Evolutionary conservation across 1,284 basidiomycete species (phyloP).

Genomic region (Hortiboletus rubellus): DNA sequence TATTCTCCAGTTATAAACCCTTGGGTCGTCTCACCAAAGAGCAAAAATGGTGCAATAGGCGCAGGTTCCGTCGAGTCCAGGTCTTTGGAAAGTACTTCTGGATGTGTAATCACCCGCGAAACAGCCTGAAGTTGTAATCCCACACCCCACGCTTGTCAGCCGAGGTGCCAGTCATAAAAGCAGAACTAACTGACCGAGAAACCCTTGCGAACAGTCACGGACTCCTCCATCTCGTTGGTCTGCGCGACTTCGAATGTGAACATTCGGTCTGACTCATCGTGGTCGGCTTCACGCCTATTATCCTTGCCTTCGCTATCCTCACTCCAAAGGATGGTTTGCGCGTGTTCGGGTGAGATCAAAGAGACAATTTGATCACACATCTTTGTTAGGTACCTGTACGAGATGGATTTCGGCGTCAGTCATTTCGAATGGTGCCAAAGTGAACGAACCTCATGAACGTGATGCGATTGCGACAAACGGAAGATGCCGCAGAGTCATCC

Average conservation of each 20-base stretch:
- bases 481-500: constrained; percentile 48
- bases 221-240: constrained; percentile 59
- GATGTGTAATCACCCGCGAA: constrained; percentile 15
- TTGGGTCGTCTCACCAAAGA: constrained; percentile 39
- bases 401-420: too few relatives aligned
- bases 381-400: constrained; percentile 48
- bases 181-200: constrained; percentile 38
- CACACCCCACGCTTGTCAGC: not conserved
- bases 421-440: not conserved
- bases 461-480: constrained; percentile 51
- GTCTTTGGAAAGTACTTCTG: constrained; percentile 7
- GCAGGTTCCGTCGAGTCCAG: constrained; percentile 12
- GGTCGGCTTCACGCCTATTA: constrained; percentile 30
- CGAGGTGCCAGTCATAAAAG: not conserved
- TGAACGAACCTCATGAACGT: constrained; percentile 59
- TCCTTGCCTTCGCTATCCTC: constrained; percentile 33
- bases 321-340: constrained; percentile 35
- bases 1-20: constrained; percentile 36
- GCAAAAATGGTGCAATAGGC: constrained; percentile 25
- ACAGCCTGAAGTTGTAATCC: constrained; percentile 9
- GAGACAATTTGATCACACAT: too few relatives aligned
- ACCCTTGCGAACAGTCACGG: constrained; percentile 42
- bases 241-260: constrained; percentile 58
- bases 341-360: too few relatives aligned
- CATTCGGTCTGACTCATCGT: constrained; percentile 46